Evolutionary conservation across 2,329 filamentous ascomycete genomes (phyloP).

Genomic region (Aspergillus sp.): DNA sequence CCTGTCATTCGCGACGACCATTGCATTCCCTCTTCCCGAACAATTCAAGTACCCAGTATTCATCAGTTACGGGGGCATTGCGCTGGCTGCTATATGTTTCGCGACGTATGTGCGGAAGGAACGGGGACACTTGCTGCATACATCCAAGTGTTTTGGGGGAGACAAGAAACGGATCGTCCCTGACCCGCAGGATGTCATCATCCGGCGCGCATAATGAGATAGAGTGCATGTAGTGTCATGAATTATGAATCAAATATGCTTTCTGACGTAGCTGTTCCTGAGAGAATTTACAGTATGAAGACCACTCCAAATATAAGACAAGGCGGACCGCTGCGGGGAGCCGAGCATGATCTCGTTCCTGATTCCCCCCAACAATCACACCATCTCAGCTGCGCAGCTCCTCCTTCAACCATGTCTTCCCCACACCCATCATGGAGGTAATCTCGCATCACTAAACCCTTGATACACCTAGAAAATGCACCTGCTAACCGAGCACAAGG

Average conservation of each 20-base stretch:
- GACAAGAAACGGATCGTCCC: slow-evolving; percentile 11
- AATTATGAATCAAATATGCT: not conserved
- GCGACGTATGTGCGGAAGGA: slow-evolving; percentile 58
- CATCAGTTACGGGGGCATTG: slow-evolving; percentile 53
- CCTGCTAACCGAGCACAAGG: not conserved
- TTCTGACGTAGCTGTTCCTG: not conserved
- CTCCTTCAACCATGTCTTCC: not conserved
- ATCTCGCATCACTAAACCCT: too few species aligned
- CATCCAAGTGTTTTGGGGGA: slow-evolving; percentile 19
- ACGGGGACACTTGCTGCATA: slow-evolving; percentile 63
- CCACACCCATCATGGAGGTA: slow-evolving; percentile 7
- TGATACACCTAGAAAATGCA: not conserved
- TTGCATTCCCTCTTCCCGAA: slow-evolving; percentile 62
- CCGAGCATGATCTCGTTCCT: not conserved
- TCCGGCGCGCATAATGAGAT: not conserved
- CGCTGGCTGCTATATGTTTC: slow-evolving; percentile 45
- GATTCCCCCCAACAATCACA: not conserved
- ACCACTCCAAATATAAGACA: not conserved
- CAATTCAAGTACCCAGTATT: slow-evolving; percentile 66
- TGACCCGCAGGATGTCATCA: not conserved
- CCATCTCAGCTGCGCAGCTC: not conserved
- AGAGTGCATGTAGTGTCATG: not conserved
- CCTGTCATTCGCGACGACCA: slow-evolving; percentile 65
- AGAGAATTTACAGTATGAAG: too few species aligned
- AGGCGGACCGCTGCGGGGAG: not conserved